A percentile compares a stretch with the other conserved stretches of the same genome.
These are phyloP conservation scores for Pseudohyphozyma bogoriensis DNA, from an alignment of 768 basidiomycete genomes.

Conservation along the genomic window DNA sequence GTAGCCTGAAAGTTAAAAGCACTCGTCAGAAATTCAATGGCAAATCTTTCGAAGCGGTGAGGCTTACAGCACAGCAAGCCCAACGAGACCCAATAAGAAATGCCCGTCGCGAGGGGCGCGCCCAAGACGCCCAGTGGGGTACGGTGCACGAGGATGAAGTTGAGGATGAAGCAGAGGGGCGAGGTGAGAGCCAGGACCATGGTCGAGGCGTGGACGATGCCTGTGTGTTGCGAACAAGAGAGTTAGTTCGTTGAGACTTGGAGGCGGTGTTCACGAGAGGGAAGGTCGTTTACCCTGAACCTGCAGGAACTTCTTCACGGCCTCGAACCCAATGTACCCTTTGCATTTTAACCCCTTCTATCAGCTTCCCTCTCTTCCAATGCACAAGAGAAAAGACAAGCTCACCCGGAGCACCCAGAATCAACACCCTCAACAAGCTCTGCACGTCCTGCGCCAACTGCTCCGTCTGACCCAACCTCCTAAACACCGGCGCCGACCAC, in stretches of 20 bases:
- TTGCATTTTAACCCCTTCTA: no score
- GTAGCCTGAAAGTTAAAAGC: slow-evolving; percentile 42
- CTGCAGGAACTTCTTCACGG: slow-evolving; percentile 67
- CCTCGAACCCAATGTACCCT: slow-evolving; percentile 66
- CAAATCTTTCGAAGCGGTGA: neutral
- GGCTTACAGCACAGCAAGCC: slow-evolving; percentile 38
- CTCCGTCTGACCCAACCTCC: slow-evolving; percentile 53
- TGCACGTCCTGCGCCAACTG: slow-evolving; percentile 54
- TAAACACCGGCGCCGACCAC: slow-evolving; percentile 54
- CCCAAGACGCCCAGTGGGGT: slow-evolving; percentile 57
- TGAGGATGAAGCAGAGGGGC: slow-evolving; percentile 56
- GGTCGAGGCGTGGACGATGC: slow-evolving; percentile 65
- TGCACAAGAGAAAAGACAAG: no score
- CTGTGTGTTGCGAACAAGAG: slow-evolving; percentile 38
- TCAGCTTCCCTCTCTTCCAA: no score
- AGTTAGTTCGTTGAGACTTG: neutral
- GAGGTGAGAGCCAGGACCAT: slow-evolving; percentile 53
- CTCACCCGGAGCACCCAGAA: slow-evolving; percentile 59
- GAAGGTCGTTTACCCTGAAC: slow-evolving; percentile 54
- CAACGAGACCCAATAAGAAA: slow-evolving; percentile 65
- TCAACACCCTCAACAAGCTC: slow-evolving; percentile 54
- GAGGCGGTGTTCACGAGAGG: slow-evolving; percentile 39
- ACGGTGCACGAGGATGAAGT: slow-evolving; percentile 54
- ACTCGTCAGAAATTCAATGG: slow-evolving; percentile 42
- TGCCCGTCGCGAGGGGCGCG: slow-evolving; percentile 55